These are phyloP conservation scores for Pseudogymnoascus sp. DNA, from an alignment of 2,329 filamentous ascomycete genomes.

Conservation along the genomic window DNA sequence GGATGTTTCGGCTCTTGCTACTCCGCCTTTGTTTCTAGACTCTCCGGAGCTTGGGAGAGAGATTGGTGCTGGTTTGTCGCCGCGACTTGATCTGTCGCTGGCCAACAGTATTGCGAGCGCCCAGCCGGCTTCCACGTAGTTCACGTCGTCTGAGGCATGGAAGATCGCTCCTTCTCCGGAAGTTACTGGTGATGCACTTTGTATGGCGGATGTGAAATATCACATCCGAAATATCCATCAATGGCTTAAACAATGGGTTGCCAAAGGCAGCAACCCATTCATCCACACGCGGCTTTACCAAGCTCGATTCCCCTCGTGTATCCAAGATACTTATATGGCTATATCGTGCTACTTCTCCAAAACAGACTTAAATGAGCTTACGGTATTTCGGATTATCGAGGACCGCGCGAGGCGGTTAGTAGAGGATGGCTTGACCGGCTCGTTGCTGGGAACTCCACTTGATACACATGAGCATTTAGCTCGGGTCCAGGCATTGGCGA, in stretches of 20 bases:
- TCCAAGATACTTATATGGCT: slow-evolving; percentile 27
- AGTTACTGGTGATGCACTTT: neutral
- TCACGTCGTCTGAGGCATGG: slow-evolving; percentile 16
- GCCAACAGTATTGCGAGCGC: neutral
- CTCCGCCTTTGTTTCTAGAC: neutral
- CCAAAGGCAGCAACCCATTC: slow-evolving; percentile 23
- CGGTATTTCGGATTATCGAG: slow-evolving; percentile 24
- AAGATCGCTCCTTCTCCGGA: slow-evolving; percentile 12
- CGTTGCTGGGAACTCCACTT: neutral
- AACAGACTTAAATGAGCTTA: slow-evolving; percentile 22
- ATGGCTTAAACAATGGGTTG: slow-evolving; percentile 25
- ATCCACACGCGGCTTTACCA: slow-evolving; percentile 27
- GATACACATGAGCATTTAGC: slow-evolving; percentile 14
- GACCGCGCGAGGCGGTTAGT: slow-evolving; percentile 17
- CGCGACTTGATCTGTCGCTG: neutral
- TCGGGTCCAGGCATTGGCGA: slow-evolving; percentile 20
- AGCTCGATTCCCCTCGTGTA: slow-evolving; percentile 19
- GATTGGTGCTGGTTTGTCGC: neutral
- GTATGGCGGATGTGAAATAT: slow-evolving; percentile 19
- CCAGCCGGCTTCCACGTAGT: slow-evolving; percentile 9
- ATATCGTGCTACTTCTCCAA: slow-evolving; percentile 23
- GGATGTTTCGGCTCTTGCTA: neutral
- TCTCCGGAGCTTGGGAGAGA: neutral
- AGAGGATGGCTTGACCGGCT: neutral
- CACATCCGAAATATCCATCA: slow-evolving; percentile 21